Conservation (phyloP, 2,329 filamentous ascomycete genomes). For the Colletotrichum salicis region DNA sequence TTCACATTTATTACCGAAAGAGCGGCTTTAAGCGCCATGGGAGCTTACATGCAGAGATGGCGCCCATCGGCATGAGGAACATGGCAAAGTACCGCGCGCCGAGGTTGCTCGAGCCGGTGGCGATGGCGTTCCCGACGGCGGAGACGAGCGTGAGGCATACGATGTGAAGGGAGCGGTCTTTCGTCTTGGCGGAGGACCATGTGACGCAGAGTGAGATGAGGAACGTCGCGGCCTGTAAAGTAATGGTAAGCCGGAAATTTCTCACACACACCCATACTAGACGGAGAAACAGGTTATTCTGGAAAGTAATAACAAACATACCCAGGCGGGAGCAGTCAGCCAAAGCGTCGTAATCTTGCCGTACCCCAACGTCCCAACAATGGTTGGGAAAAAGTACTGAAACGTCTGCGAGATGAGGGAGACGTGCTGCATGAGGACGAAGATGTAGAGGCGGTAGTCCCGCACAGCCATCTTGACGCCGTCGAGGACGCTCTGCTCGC, state of each 20-base stretch:
- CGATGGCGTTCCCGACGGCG: slow-evolving; percentile 65
- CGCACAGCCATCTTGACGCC: slow-evolving; percentile 60
- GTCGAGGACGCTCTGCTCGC: slow-evolving; percentile 50
- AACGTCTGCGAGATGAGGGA: slow-evolving; percentile 65
- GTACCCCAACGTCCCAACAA: slow-evolving; percentile 70
- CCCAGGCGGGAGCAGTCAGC: slow-evolving; percentile 69
- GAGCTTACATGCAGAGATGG: slow-evolving; percentile 55
- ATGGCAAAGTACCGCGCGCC: slow-evolving; percentile 70
- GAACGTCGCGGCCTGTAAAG: slow-evolving; percentile 58
- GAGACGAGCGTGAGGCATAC: slow-evolving; percentile 62
- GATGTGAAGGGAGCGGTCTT: slow-evolving; percentile 68
- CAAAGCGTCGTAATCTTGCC: slow-evolving; percentile 63
- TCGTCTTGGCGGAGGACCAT: slow-evolving; percentile 62
- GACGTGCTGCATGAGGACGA: slow-evolving; percentile 65
- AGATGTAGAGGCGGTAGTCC: slow-evolving; percentile 63
- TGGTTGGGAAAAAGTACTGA: slow-evolving; percentile 74
- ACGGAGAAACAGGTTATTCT: too few species aligned
- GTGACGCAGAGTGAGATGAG: slow-evolving; percentile 64
- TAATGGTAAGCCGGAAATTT: too few species aligned
- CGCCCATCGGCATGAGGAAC: slow-evolving; percentile 69
- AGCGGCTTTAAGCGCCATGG: neutral
- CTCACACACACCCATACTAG: too few species aligned
- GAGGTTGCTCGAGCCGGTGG: slow-evolving; percentile 59
- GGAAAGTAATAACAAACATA: slow-evolving; percentile 38
- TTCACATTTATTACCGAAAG: too few species aligned